Percentiles rank a stretch among this genome's conserved stretches.
phyloP scores from a whole-genome alignment of 2,329 filamentous ascomycete genomes.

The Alternaria sp. region DNA sequence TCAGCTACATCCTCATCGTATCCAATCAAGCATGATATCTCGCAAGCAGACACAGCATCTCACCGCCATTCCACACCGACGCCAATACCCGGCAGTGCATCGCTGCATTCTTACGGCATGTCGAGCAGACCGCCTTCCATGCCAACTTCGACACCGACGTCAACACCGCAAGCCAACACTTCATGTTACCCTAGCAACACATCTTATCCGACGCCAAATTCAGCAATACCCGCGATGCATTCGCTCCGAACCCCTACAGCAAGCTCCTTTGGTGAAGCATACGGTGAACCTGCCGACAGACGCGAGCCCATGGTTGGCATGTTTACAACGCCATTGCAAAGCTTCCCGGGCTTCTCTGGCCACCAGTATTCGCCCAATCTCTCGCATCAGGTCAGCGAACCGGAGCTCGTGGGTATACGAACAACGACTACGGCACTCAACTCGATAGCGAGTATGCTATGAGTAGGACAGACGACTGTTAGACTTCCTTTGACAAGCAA shows the following conservation, averaged over 20 bases:
- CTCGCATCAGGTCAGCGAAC: conserved; percentile 45
- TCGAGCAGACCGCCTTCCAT: conserved; percentile 26
- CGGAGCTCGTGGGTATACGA: conserved; percentile 48
- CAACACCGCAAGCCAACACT: conserved; percentile 31
- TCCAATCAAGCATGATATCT: conserved; percentile 42
- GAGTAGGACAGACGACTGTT: neutral
- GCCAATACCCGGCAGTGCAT: conserved; percentile 34
- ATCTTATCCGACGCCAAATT: conserved; percentile 39
- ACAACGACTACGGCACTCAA: conserved; percentile 43
- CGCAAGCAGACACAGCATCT: conserved; percentile 32
- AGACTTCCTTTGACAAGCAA: conserved; percentile 2
- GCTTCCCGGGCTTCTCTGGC: conserved; percentile 35
- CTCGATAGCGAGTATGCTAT: conserved; percentile 51
- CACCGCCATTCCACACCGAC: conserved; percentile 46
- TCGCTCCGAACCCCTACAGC: conserved; percentile 34
- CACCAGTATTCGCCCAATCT: conserved; percentile 29
- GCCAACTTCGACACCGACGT: conserved; percentile 34
- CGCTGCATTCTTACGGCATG: conserved; percentile 39
- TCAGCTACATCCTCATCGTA: conserved; percentile 48
- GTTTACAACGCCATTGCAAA: conserved; percentile 46
- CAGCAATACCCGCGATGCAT: conserved; percentile 34
- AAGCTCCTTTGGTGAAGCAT: conserved; percentile 26
- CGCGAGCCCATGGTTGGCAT: conserved; percentile 42
- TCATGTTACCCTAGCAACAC: conserved; percentile 33
- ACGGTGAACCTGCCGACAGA: conserved; percentile 21